These are phyloP conservation scores for Neurospora sp. DNA, from an alignment of 495 filamentous ascomycete genomes.

Conservation along the genomic window DNA sequence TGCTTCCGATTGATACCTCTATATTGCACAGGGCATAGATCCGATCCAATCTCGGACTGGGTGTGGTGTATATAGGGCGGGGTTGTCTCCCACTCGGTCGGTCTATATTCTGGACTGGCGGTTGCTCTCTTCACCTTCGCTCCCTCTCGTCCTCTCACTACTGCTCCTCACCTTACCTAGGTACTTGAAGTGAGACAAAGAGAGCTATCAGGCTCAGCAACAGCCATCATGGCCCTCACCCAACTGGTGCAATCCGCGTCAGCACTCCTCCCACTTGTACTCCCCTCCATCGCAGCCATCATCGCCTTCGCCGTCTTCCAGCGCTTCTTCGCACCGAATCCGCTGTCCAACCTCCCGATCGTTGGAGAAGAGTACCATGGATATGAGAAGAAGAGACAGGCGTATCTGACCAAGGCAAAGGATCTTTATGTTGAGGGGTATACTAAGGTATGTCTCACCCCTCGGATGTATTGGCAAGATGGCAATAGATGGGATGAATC, in stretches of 20 bases:
- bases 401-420: constrained; percentile 14
- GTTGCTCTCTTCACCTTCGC: background rate
- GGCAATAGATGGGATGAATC: background rate
- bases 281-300: constrained; percentile 14
- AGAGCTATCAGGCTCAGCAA: background rate
- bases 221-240: constrained; percentile 7
- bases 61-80: background rate
- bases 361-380: constrained; percentile 21
- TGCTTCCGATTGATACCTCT: background rate
- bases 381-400: constrained; percentile 24
- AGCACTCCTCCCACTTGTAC: constrained; percentile 19
- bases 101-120: background rate
- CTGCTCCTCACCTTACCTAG: background rate
- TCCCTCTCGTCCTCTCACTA: background rate
- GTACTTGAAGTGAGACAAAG: background rate
- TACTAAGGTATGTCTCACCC: constrained; percentile 12
- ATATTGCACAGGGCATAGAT: background rate
- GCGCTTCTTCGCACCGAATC: constrained; percentile 4
- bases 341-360: constrained; percentile 16
- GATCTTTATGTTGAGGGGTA: constrained; percentile 26
- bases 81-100: background rate
- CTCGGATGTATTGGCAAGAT: background rate
- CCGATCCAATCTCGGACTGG: background rate
- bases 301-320: constrained; percentile 16
- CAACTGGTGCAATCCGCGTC: constrained; percentile 3